A percentile compares a stretch with the other conserved stretches of the same genome.
These are phyloP conservation scores for Phlebopus sp. DNA, from an alignment of 1,284 basidiomycete genomes.

Conservation along the genomic window DNA sequence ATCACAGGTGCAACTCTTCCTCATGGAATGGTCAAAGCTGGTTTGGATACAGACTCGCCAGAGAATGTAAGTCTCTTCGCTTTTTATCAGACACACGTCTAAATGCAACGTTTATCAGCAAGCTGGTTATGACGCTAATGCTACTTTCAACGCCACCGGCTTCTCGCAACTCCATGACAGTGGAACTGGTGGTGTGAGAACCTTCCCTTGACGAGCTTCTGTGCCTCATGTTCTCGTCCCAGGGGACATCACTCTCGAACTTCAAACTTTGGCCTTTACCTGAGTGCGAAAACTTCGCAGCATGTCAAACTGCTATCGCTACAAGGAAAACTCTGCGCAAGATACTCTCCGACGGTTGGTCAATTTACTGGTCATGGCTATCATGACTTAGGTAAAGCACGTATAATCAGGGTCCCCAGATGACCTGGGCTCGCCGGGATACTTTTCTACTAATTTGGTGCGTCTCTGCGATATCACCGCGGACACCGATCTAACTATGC, in stretches of 20 bases:
- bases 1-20: conserved; percentile 56
- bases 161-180: conserved; percentile 64
- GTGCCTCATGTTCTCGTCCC: not conserved
- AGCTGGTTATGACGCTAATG: conserved; percentile 57
- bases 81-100: not conserved
- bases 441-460: conserved; percentile 59
- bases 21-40: conserved; percentile 64
- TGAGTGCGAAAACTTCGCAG: conserved; percentile 48
- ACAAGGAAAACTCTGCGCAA: conserved; percentile 46
- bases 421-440: conserved; percentile 59
- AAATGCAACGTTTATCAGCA: conserved; percentile 36
- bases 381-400: not conserved
- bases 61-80: conserved; percentile 44
- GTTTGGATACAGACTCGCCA: conserved; percentile 63
- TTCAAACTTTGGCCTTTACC: conserved; percentile 59
- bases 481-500: not conserved
- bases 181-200: conserved; percentile 54
- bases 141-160: conserved; percentile 51
- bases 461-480: conserved; percentile 8
- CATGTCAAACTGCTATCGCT: conserved; percentile 46
- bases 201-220: not conserved
- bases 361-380: not conserved
- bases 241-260: conserved; percentile 57
- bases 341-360: conserved; percentile 42
- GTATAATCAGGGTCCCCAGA: conserved; percentile 47